Conservation (phyloP, 2,329 filamentous ascomycete species). For the Fusarium proliferatum region DNA sequence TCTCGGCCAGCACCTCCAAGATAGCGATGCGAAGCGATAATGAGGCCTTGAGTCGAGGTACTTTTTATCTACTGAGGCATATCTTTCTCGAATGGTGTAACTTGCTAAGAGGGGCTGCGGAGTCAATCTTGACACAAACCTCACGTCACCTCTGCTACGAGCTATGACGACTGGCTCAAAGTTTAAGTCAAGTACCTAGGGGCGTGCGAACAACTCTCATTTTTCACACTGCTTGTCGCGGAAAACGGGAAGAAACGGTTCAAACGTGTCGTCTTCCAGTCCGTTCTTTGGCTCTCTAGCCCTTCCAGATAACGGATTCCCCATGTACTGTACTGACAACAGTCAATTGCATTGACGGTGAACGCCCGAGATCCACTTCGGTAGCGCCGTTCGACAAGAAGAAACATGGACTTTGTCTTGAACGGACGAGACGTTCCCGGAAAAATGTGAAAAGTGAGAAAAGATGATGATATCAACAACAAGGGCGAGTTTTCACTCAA, state of each 20-base stretch:
- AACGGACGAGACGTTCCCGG: conserved; percentile 7
- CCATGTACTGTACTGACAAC: not conserved
- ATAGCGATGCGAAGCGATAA: conserved; percentile 10
- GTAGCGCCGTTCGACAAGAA: conserved; percentile 30
- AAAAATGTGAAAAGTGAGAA: not conserved
- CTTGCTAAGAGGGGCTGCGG: conserved; percentile 35
- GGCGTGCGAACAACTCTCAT: not conserved
- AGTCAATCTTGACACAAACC: conserved; percentile 21
- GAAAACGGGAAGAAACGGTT: conserved; percentile 29
- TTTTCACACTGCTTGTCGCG: conserved; percentile 28
- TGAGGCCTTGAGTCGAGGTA: not conserved
- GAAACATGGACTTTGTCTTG: conserved; percentile 4
- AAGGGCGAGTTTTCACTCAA: conserved; percentile 31
- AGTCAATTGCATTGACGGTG: conserved; percentile 30
- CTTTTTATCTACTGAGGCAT: conserved; percentile 28
- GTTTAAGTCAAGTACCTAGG: conserved; percentile 4
- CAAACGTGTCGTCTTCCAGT: conserved; percentile 26
- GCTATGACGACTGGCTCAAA: conserved; percentile 28
- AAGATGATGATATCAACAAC: conserved; percentile 36
- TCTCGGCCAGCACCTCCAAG: conserved; percentile 32
- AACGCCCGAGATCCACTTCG: conserved; percentile 36
- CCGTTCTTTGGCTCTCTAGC: conserved; percentile 10
- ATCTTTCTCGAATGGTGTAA: conserved; percentile 35
- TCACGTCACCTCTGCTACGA: conserved; percentile 26
- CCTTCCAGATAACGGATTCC: conserved; percentile 25